Conservation (phyloP, 108 stramenopile genomes). For the Nitzschia palea region DNA sequence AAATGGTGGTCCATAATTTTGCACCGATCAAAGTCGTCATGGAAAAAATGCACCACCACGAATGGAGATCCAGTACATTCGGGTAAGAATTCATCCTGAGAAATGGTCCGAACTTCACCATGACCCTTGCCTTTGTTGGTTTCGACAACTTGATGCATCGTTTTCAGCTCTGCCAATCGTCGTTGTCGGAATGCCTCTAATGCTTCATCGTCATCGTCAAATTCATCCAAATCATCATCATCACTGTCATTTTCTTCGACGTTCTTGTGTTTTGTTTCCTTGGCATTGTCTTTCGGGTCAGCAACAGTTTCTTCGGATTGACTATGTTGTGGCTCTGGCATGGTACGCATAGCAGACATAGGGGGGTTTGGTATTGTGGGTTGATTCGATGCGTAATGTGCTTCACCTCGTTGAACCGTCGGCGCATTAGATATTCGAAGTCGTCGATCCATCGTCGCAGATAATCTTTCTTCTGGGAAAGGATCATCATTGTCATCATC, state of each 20-base stretch:
- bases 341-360: too few species aligned
- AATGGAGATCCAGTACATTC: conserved; percentile 71
- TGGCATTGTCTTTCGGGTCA: too few species aligned
- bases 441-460: conserved; percentile 68
- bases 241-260: conserved; percentile 42
- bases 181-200: conserved; percentile 78
- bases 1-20: conserved; percentile 97
- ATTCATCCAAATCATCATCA: conserved; percentile 45
- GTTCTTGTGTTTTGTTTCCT: conserved; percentile 33
- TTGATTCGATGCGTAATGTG: too few species aligned
- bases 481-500: conserved; percentile 55
- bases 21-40: conserved; percentile 93
- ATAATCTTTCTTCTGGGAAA: conserved; percentile 57
- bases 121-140: conserved; percentile 92
- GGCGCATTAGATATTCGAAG: conserved; percentile 54
- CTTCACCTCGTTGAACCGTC: not conserved
- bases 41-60: conserved; percentile 94
- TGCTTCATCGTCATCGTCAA: conserved; percentile 65
- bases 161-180: conserved; percentile 82
- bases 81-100: conserved; percentile 94
- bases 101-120: conserved; percentile 91
- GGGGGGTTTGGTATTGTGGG: too few species aligned
- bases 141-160: conserved; percentile 48
- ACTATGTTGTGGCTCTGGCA: too few species aligned
- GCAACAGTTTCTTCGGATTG: too few species aligned